Conservation (phyloP, 1,139 yeast species). For the Chernovozyma aurita region DNA sequence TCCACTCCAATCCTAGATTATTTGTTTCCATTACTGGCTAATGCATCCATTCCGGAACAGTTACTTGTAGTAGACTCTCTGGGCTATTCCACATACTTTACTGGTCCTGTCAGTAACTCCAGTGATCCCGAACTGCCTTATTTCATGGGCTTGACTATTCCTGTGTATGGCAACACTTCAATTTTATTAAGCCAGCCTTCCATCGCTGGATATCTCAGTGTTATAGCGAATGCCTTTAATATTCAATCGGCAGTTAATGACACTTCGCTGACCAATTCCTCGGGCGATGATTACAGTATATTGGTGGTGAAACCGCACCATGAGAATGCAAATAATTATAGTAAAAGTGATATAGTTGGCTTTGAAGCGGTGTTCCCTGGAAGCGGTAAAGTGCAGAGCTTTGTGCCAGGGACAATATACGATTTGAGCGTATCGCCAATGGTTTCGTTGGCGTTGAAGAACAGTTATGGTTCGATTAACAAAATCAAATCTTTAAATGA, state of each 20-base stretch:
- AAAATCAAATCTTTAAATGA: slow-evolving; percentile 35
- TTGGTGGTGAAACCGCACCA: slow-evolving; percentile 31
- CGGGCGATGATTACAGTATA: slow-evolving; percentile 31
- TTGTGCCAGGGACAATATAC: slow-evolving; percentile 23
- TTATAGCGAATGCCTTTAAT: slow-evolving; percentile 55
- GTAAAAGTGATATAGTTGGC: slow-evolving; percentile 19
- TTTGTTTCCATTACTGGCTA: slow-evolving; percentile 50
- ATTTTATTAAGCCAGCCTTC: slow-evolving; percentile 56
- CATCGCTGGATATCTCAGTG: slow-evolving; percentile 69
- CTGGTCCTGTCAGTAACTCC: slow-evolving; percentile 53
- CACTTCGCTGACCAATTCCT: slow-evolving; percentile 3
- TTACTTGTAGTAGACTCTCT: slow-evolving; percentile 17
- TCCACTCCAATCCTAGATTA: slow-evolving; percentile 28
- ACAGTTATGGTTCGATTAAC: slow-evolving; percentile 47
- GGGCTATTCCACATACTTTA: slow-evolving; percentile 39
- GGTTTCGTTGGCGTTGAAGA: slow-evolving; percentile 34
- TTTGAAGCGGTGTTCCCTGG: slow-evolving; percentile 35
- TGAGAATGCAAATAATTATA: slow-evolving; percentile 8
- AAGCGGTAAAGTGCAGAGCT: slow-evolving; percentile 6
- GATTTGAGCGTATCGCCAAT: slow-evolving; percentile 30
- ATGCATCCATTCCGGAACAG: slow-evolving; percentile 39
- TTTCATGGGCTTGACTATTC: slow-evolving; percentile 59
- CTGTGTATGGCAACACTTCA: slow-evolving; percentile 70
- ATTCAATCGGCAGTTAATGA: slow-evolving; percentile 49
- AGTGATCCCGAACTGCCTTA: slow-evolving; percentile 26